These are phyloP conservation scores for Babesia microti DNA, from an alignment of 169 alveolate species.

Conservation along the genomic window DNA sequence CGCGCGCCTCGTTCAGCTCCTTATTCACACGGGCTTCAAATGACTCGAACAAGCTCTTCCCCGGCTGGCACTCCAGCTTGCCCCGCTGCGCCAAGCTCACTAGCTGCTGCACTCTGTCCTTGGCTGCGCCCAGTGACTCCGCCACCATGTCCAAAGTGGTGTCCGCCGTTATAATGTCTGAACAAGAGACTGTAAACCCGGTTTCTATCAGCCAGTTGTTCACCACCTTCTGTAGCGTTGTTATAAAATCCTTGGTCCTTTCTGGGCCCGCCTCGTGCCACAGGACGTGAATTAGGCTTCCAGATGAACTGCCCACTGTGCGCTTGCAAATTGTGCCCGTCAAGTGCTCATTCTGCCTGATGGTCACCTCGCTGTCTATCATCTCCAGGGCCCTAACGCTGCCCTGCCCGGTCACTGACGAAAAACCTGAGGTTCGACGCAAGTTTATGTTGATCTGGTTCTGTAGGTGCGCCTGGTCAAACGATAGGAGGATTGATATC, in stretches of 20 bases:
- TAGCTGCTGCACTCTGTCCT: constrained; percentile 69
- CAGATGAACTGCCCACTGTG: constrained; percentile 95
- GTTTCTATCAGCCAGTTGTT: constrained; percentile 92
- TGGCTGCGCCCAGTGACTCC: constrained; percentile 72
- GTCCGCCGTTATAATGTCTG: constrained; percentile 93
- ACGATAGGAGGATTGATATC: constrained; percentile 87
- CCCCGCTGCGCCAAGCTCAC: constrained; percentile 88
- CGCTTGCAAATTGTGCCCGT: constrained; percentile 93
- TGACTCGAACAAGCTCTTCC: constrained; percentile 93
- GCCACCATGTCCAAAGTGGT: constrained; percentile 78
- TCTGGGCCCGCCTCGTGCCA: constrained; percentile 98
- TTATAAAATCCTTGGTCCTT: constrained; percentile 84
- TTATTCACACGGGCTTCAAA: constrained; percentile 93
- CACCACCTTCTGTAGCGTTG: constrained; percentile 87
- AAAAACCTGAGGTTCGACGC: constrained; percentile 31
- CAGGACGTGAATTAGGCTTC: constrained; percentile 92
- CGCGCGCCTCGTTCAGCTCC: constrained; percentile 91
- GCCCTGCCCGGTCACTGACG: constrained; percentile 18
- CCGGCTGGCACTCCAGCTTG: constrained; percentile 94
- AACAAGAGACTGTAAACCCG: constrained; percentile 97
- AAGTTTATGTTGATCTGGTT: constrained; percentile 37
- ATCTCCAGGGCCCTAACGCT: constrained; percentile 15
- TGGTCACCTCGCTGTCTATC: constrained; percentile 70
- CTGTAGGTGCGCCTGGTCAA: constrained; percentile 43
- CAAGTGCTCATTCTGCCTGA: constrained; percentile 89